phyloP scores from a whole-genome alignment of 2,329 filamentous ascomycete genomes.

The Aquanectria penicillioides region DNA sequence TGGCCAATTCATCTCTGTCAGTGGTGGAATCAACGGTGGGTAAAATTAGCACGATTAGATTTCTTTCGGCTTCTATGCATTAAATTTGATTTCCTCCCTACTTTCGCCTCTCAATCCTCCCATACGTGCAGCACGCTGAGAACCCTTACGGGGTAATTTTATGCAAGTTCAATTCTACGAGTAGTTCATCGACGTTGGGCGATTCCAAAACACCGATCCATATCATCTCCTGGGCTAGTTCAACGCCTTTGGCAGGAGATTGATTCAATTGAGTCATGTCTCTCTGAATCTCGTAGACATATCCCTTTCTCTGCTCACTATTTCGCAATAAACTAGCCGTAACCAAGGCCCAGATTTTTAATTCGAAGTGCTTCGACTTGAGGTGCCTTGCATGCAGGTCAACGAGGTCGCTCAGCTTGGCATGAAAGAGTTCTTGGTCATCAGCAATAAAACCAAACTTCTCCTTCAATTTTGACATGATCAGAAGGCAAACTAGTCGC shows the following conservation, averaged over 20 bases:
- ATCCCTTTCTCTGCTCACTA: neutral
- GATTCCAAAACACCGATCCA: neutral
- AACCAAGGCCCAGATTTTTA: neutral
- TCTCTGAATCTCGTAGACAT: neutral
- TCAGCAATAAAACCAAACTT: neutral
- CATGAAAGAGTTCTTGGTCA: neutral
- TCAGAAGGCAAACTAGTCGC: neutral
- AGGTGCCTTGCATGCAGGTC: neutral
- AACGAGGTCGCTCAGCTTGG: neutral
- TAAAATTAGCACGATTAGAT: conserved; percentile 36
- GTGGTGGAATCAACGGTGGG: conserved; percentile 27
- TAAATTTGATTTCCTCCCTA: no score
- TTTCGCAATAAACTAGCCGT: neutral
- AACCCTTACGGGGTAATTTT: neutral
- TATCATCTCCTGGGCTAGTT: neutral
- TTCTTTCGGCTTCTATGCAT: no score
- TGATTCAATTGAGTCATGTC: neutral
- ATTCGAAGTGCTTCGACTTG: neutral
- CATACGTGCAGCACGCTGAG: no score
- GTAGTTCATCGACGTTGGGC: no score
- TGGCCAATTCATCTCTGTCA: conserved; percentile 30
- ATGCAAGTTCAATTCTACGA: neutral
- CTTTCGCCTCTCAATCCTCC: no score
- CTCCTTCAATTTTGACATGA: neutral
- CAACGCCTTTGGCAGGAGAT: neutral